Evolutionary conservation across 192 early-diverging fungal species (phyloP).

Genomic region (Coemansia sp.): DNA sequence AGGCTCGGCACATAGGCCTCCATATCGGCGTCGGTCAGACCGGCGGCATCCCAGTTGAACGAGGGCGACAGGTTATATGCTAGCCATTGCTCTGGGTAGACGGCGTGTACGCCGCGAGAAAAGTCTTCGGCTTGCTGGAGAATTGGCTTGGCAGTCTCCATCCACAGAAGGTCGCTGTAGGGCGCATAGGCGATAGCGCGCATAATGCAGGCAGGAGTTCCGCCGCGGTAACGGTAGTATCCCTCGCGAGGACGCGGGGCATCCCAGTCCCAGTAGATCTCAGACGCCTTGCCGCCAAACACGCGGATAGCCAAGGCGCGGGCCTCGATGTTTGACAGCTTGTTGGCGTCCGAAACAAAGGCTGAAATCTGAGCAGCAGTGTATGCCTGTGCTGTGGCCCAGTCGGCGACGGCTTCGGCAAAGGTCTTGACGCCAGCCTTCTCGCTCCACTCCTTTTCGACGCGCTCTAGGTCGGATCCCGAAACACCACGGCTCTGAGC

Average conservation of each 20-base stretch:
- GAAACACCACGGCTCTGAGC: conserved; percentile 74
- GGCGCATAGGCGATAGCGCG: conserved; percentile 82
- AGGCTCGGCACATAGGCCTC: conserved; percentile 79
- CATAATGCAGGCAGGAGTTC: conserved; percentile 86
- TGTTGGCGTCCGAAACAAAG: conserved; percentile 51
- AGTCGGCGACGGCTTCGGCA: conserved; percentile 77
- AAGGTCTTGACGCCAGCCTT: conserved; percentile 83
- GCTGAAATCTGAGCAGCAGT: conserved; percentile 60
- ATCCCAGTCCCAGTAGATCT: conserved; percentile 89
- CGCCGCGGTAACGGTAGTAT: conserved; percentile 96
- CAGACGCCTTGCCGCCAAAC: conserved; percentile 48
- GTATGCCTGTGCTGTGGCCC: conserved; percentile 56
- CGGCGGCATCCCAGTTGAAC: conserved; percentile 99
- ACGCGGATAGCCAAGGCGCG: conserved; percentile 72
- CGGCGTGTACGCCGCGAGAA: conserved; percentile 77
- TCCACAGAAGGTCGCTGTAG: conserved; percentile 93
- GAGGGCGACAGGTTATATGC: conserved; percentile 97
- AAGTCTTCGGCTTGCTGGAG: conserved; percentile 91
- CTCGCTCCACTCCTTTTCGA: conserved; percentile 86
- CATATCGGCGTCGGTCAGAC: conserved; percentile 91
- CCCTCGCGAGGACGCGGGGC: conserved; percentile 90
- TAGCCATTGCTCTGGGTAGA: conserved; percentile 82
- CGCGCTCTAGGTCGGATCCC: conserved; percentile 76
- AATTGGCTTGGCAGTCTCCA: conserved; percentile 98
- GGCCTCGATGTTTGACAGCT: conserved; percentile 83